Evolutionary conservation across 192 early-diverging fungal genomes (phyloP), one percentile per base, ranked within the genome.

Genomic region (Geranomyces variabilis): DNA sequence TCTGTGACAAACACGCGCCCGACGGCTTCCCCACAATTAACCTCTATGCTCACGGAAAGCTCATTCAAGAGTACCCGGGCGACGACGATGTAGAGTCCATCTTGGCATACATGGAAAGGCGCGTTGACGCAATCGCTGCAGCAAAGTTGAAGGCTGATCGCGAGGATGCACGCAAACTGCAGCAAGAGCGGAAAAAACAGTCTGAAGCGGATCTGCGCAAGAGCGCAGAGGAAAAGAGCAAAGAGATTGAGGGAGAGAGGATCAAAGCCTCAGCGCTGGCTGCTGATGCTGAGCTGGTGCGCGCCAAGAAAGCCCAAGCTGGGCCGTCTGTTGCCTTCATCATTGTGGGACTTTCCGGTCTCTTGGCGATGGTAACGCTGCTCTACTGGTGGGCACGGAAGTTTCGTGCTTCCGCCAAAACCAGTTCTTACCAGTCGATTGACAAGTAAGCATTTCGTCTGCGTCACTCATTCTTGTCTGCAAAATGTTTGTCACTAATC

Each of bases 21-120:
- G 76, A 69, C 28, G 76, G 63, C 3, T 73, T 57, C 58, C 76
- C 76, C 15, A 77, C 76, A 1, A 65, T 65, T 14, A 43, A 36
- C n/a, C 64, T 77, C 28, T 73, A 67, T 53, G 43, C 62, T 41
- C 41, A 77, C 55, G 76, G 76, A 24, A 57, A 41, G 45, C 53
- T 66, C 15, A 21, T 55, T 6, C 70, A 73, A 22, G 76, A 77
- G 46, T 77, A 77, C 41, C 29, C 29, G 14, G 63, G 44, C 13
- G 55, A 66, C 6, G 63, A 74, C 22, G 71, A 77, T 30, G 56
- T 44, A 0, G 51, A 67, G 8, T 24, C 62, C 9, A 24, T 73
- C 12, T 21, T 77, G 58, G 8, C 15, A 12, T 77, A 77, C 53
- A 34, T 77, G 22, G 66, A 66, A 3, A 15, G 14, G 36, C 28